Evolutionary conservation across 768 basidiomycete species (phyloP).

Genomic region (Solioccasus polychromus): DNA sequence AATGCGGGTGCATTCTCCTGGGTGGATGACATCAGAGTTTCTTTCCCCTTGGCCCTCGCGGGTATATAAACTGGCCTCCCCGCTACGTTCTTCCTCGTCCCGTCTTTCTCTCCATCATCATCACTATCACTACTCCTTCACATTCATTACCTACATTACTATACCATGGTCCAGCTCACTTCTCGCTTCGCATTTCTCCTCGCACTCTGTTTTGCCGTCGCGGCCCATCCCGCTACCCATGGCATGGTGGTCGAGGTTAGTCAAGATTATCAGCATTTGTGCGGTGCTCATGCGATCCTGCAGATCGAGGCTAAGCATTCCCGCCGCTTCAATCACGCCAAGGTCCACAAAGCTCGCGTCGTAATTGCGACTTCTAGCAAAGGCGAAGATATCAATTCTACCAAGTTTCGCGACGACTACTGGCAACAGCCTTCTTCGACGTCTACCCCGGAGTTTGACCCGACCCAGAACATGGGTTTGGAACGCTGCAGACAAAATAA

Average conservation of each 20-base stretch:
- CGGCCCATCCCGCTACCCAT: slow-evolving; percentile 12
- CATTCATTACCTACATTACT: slow-evolving; percentile 27
- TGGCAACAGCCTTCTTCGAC: no score
- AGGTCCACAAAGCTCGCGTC: slow-evolving; percentile 9
- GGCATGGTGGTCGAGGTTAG: slow-evolving; percentile 11
- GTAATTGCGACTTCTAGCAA: no score
- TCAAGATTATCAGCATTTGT: no score
- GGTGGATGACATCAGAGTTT: no score
- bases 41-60: no score
- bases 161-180: slow-evolving; percentile 29
- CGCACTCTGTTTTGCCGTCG: slow-evolving; percentile 25
- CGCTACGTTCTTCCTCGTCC: not conserved
- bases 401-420: no score
- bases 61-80: slow-evolving; percentile 21
- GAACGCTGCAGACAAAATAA: no score
- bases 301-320: slow-evolving; percentile 12
- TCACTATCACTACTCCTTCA: slow-evolving; percentile 17
- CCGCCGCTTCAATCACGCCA: slow-evolving; percentile 15
- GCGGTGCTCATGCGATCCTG: slow-evolving; percentile 3
- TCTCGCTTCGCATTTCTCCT: slow-evolving; percentile 29
- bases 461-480: no score
- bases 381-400: no score
- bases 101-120: slow-evolving; percentile 9
- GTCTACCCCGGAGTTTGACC: no score
- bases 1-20: slow-evolving; percentile 10